Percentiles rank a stretch among this genome's conserved stretches.
Conservation (phyloP, 2,329 filamentous ascomycete species). For the Clonostachys chloroleuca region DNA sequence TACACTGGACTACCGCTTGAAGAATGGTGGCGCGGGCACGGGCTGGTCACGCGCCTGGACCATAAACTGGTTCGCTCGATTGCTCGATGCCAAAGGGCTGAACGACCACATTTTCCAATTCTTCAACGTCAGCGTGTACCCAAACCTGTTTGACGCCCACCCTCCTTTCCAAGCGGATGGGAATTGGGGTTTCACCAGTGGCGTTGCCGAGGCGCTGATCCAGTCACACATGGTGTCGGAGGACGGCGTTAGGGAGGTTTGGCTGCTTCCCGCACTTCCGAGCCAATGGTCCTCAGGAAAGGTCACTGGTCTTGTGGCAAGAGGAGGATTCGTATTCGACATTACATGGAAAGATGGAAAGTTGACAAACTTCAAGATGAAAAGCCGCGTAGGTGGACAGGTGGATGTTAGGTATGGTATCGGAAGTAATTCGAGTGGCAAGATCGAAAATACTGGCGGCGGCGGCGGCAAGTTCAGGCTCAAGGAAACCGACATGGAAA, state of each 20-base stretch:
- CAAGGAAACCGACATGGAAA: not conserved
- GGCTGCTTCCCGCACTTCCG: constrained; percentile 14
- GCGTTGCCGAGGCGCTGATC: constrained; percentile 36
- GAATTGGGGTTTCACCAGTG: constrained; percentile 38
- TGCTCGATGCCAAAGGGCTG: not conserved
- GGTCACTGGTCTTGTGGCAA: not conserved
- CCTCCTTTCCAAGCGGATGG: constrained; percentile 20
- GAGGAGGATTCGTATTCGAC: constrained; percentile 2
- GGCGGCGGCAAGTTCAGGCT: not conserved
- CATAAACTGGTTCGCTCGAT: constrained; percentile 1
- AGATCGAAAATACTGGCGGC: not conserved
- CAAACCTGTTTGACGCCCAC: constrained; percentile 1
- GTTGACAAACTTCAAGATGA: constrained; percentile 1
- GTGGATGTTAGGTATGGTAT: not conserved
- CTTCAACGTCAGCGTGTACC: constrained; percentile 3
- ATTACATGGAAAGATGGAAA: constrained; percentile 4
- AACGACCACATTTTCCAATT: constrained; percentile 3
- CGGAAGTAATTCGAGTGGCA: not conserved
- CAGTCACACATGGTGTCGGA: constrained; percentile 22
- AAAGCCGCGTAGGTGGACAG: not conserved
- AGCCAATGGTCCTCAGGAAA: not conserved
- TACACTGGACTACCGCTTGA: not conserved
- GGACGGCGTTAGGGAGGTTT: constrained; percentile 8
- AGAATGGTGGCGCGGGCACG: constrained; percentile 1
- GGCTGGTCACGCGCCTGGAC: constrained; percentile 5